Percentiles rank a stretch among this genome's conserved stretches.
Conservation (phyloP, 78 protist genomes). For the Speleostelium caveatum region DNA sequence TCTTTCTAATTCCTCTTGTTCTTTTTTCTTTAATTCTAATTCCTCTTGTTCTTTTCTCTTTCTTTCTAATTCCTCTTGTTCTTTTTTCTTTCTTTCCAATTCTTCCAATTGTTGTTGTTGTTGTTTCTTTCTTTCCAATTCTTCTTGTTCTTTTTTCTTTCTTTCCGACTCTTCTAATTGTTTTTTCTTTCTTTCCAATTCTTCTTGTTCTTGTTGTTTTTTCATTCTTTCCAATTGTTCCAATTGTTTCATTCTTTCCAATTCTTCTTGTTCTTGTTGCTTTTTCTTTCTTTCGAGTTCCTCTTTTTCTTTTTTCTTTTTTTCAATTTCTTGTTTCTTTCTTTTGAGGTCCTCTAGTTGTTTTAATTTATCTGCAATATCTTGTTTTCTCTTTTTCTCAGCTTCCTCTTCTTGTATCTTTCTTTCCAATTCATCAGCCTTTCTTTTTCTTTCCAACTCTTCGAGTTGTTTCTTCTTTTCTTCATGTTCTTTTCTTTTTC, state of each 20-base stretch:
- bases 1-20: not conserved
- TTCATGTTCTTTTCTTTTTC: not conserved
- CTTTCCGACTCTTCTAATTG: too few relatives aligned
- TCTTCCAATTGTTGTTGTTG: not conserved
- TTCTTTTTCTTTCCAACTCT: slow-evolving; percentile 13
- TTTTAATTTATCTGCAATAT: not conserved
- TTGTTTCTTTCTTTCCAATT: not conserved
- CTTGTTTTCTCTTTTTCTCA: not conserved
- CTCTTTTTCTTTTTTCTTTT: not conserved
- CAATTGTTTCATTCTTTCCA: not conserved
- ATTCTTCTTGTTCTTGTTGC: slow-evolving; percentile 3
- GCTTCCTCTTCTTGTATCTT: not conserved
- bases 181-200: slow-evolving; percentile 16
- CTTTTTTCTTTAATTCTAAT: not conserved
- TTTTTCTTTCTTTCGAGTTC: not conserved
- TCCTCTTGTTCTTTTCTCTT: not conserved
- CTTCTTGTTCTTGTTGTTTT: not conserved
- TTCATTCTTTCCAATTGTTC: too few relatives aligned
- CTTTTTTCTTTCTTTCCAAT: slow-evolving; percentile 1
- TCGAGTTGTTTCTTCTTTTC: not conserved
- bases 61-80: not conserved
- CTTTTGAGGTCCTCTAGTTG: not conserved
- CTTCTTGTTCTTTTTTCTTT: not conserved
- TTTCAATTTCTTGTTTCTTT: slow-evolving; percentile 1
- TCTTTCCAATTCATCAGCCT: not conserved